Percentiles rank a stretch among this genome's conserved stretches.
phyloP scores from a whole-genome alignment of 2,329 filamentous ascomycete species.

The Hypoxylon sp. region DNA sequence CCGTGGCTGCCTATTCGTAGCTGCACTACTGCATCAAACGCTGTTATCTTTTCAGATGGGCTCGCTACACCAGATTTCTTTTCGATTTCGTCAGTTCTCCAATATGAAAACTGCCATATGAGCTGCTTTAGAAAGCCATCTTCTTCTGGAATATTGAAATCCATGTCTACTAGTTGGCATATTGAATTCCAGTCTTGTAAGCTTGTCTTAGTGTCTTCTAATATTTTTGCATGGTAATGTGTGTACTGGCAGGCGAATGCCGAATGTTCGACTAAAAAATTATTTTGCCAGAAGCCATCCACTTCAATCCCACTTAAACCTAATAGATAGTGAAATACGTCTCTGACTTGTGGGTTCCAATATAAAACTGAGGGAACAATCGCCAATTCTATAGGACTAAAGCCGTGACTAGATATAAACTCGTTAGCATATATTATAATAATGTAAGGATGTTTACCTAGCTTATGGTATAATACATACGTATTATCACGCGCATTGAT shows the following conservation, averaged over 20 bases:
- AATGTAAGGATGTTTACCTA: not conserved
- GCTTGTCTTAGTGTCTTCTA: not conserved
- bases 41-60: not conserved
- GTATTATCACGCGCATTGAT: conserved; percentile 23
- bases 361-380: fast-evolving
- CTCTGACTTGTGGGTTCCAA: not conserved
- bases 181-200: conserved; percentile 14
- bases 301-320: conserved; percentile 5
- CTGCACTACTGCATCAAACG: conserved; percentile 7
- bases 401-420: not conserved
- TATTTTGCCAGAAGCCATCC: conserved; percentile 16
- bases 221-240: no score
- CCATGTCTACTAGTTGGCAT: conserved; percentile 19
- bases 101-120: not conserved
- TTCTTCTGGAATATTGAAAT: conserved; percentile 8
- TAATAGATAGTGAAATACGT: conserved; percentile 28
- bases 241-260: no score
- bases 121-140: not conserved
- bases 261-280: not conserved
- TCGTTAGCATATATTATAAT: conserved; percentile 4
- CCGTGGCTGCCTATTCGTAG: not conserved
- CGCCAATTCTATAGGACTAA: not conserved
- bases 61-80: not conserved
- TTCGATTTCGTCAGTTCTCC: not conserved
- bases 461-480: no score